Conservation (phyloP, 805 yeast genomes). For the Teunomyces kruisii region DNA sequence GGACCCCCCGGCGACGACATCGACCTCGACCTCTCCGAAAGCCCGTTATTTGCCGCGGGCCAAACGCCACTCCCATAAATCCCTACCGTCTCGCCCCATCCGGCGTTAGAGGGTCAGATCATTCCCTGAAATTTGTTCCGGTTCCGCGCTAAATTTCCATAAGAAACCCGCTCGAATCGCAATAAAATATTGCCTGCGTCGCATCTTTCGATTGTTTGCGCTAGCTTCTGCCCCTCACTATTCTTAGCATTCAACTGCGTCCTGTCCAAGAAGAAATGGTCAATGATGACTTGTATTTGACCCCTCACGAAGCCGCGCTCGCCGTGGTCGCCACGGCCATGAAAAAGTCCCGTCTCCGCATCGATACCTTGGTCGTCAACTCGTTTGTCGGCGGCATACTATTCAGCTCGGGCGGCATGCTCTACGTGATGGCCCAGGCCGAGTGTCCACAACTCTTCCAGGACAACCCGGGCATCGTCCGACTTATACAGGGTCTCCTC, state of each 20-base stretch:
- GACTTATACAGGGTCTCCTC: slow-evolving; percentile 56
- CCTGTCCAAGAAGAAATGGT: slow-evolving; percentile 14
- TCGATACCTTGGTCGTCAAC: slow-evolving; percentile 60
- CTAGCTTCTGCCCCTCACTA: not conserved
- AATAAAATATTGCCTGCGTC: not conserved
- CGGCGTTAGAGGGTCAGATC: not conserved
- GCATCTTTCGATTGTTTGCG: not conserved
- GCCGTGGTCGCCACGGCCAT: slow-evolving; percentile 84
- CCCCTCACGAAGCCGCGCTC: slow-evolving; percentile 79
- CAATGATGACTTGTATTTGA: slow-evolving; percentile 48
- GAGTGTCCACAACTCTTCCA: slow-evolving; percentile 44
- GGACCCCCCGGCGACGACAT: not conserved
- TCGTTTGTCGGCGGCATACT: slow-evolving; percentile 69
- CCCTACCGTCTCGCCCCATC: too few species aligned
- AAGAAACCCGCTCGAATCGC: not conserved
- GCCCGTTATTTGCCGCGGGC: slow-evolving; percentile 5
- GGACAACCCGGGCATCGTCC: slow-evolving; percentile 52
- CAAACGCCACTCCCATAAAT: not conserved
- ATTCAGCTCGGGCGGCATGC: slow-evolving; percentile 73
- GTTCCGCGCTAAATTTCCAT: slow-evolving; percentile 2
- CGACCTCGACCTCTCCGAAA: slow-evolving; percentile 4
- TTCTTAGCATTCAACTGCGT: not conserved
- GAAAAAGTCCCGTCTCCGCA: slow-evolving; percentile 72
- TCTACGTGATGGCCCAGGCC: slow-evolving; percentile 56
- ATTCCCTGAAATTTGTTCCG: not conserved